Conservation (phyloP, 805 yeast species). For the Tanozyma kutaoensis region DNA sequence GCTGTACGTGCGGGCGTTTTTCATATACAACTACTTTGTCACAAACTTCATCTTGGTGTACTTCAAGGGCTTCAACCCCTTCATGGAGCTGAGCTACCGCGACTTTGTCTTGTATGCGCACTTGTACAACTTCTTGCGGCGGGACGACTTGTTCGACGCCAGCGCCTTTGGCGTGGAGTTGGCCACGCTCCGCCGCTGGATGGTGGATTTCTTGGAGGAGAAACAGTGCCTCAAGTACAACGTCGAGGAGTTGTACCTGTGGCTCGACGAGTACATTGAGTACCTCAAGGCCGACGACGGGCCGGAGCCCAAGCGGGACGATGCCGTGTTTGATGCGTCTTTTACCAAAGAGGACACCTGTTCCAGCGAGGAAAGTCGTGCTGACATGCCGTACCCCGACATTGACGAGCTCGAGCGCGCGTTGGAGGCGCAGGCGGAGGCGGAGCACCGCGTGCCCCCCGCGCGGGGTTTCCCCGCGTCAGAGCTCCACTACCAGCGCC, state of each 20-base stretch:
- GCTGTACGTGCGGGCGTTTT: slow-evolving; percentile 21
- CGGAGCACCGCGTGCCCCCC: no score
- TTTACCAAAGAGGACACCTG: no score
- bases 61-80: slow-evolving; percentile 27
- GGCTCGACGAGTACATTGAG: slow-evolving; percentile 26
- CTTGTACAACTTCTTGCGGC: slow-evolving; percentile 25
- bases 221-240: slow-evolving; percentile 19
- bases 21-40: slow-evolving; percentile 28
- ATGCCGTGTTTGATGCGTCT: no score
- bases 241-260: slow-evolving; percentile 19
- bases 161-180: slow-evolving; percentile 10
- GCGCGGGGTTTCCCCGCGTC: no score
- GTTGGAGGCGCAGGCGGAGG: no score
- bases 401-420: no score
- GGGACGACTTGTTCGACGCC: slow-evolving; percentile 12
- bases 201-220: slow-evolving; percentile 15
- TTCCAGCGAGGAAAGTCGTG: no score
- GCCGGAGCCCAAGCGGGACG: neutral
- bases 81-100: slow-evolving; percentile 19
- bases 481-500: no score
- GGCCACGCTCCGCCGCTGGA: slow-evolving; percentile 8
- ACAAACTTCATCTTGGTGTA: slow-evolving; percentile 28
- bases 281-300: slow-evolving; percentile 19
- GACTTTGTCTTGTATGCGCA: slow-evolving; percentile 30
- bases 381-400: no score